Conservation (phyloP, 2,329 filamentous ascomycete genomes). For the Plenodomus lindquistii region DNA sequence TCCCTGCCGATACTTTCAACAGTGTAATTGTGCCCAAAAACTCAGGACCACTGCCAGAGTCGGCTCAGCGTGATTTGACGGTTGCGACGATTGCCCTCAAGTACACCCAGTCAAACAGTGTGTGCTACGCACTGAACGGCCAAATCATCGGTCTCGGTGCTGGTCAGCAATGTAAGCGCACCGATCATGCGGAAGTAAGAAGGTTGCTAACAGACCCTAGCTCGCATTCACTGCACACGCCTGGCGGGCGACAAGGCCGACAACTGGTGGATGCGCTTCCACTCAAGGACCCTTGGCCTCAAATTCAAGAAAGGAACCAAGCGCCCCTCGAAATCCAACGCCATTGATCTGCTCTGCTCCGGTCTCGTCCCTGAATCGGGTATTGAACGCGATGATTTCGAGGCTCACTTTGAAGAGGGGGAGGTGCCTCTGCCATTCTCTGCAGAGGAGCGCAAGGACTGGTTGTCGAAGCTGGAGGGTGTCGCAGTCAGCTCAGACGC, state of each 20-base stretch:
- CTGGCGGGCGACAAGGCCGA: conserved; percentile 97
- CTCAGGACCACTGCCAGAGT: conserved; percentile 70
- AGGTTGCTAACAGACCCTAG: conserved; percentile 18
- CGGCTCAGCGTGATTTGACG: conserved; percentile 84
- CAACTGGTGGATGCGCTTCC: conserved; percentile 99
- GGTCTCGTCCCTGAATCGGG: conserved; percentile 84
- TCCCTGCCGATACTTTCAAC: conserved; percentile 77
- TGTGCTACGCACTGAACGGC: conserved; percentile 94
- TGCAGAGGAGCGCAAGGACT: conserved; percentile 79
- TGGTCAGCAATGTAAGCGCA: conserved; percentile 74
- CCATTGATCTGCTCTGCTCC: conserved; percentile 91
- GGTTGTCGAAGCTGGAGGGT: conserved; percentile 78
- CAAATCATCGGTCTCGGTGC: conserved; percentile 94
- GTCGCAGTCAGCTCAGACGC: conserved; percentile 93
- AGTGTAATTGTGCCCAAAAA: conserved; percentile 87
- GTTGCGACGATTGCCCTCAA: conserved; percentile 97
- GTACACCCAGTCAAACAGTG: conserved; percentile 97
- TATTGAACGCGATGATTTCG: conserved; percentile 82
- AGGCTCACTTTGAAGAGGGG: conserved; percentile 80
- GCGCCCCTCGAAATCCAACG: conserved; percentile 96
- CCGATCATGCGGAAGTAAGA: neutral
- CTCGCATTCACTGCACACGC: conserved; percentile 96
- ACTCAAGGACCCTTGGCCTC: conserved; percentile 82
- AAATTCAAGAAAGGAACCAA: conserved; percentile 98
- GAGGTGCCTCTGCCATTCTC: conserved; percentile 79